These are phyloP conservation scores for Pythium apleroticum DNA, from an alignment of 352 stramenopile genomes.

Conservation along the genomic window DNA sequence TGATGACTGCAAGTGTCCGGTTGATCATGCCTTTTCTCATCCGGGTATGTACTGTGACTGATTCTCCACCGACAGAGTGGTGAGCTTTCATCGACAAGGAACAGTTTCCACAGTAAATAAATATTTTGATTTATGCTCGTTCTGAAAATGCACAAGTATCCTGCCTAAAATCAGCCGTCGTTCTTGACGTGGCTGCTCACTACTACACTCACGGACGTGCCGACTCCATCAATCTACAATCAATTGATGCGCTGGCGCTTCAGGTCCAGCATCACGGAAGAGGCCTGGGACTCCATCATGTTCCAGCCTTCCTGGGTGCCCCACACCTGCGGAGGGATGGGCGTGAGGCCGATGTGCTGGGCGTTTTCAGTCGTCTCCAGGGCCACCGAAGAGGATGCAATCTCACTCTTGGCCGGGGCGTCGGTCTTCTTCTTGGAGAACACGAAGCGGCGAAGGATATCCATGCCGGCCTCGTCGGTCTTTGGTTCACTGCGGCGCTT, in stretches of 20 bases:
- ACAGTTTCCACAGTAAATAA: conserved; percentile 9
- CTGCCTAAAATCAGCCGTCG: conserved; percentile 11
- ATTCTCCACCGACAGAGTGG: too few relatives aligned
- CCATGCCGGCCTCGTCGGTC: conserved; percentile 82
- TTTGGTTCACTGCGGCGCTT: conserved; percentile 82
- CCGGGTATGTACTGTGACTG: too few relatives aligned
- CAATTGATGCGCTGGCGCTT: conserved; percentile 42
- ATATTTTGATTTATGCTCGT: conserved; percentile 23
- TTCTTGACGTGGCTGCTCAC: neutral
- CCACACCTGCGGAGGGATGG: conserved; percentile 18
- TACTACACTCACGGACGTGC: conserved; percentile 8
- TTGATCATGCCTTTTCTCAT: too few relatives aligned
- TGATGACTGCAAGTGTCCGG: too few relatives aligned
- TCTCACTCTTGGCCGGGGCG: conserved; percentile 16
- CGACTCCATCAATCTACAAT: conserved; percentile 21
- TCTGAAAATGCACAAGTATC: conserved; percentile 18
- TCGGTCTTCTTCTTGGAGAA: conserved; percentile 68
- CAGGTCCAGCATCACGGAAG: conserved; percentile 37
- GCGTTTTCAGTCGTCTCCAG: conserved; percentile 11
- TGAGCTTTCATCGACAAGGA: neutral
- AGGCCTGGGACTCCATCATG: conserved; percentile 35
- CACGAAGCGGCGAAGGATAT: conserved; percentile 80
- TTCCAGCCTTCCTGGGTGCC: conserved; percentile 29
- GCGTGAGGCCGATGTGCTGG: conserved; percentile 3
- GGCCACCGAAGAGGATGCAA: conserved; percentile 9